Percentiles rank a stretch among this genome's conserved stretches.
Conservation (phyloP, 345 rosid species). For the Bruguiera gymnorhiza region DNA sequence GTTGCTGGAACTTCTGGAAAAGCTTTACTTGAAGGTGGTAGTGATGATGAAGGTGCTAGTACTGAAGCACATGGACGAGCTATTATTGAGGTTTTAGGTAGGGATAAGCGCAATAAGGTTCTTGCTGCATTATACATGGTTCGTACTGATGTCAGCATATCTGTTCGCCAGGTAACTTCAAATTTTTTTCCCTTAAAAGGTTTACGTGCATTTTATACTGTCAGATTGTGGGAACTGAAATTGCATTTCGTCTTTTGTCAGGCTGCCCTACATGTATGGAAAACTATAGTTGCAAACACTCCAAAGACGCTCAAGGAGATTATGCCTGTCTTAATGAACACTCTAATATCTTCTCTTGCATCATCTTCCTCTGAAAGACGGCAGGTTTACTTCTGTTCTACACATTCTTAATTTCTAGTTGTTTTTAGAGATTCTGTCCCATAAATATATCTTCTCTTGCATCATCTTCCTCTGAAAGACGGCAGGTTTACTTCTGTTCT, state of each 20-base stretch:
- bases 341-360: constrained; percentile 83
- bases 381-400: constrained; percentile 51
- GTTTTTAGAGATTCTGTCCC: neutral
- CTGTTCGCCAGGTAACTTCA: constrained; percentile 85
- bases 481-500: constrained; percentile 58
- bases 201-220: neutral
- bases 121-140: constrained; percentile 98
- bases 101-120: constrained; percentile 92
- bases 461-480: constrained; percentile 90
- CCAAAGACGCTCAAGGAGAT: constrained; percentile 97
- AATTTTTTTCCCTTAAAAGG: neutral
- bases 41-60: constrained; percentile 99
- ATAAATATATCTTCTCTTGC: constrained; percentile 59
- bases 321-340: constrained; percentile 94
- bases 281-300: constrained; percentile 95
- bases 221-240: neutral
- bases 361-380: constrained; percentile 94
- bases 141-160: constrained; percentile 88
- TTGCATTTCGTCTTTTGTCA: constrained; percentile 23
- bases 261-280: constrained; percentile 99
- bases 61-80: constrained; percentile 99
- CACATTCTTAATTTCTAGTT: neutral
- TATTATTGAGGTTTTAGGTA: constrained; percentile 92
- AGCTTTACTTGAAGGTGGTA: constrained; percentile 97
- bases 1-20: constrained; percentile 99